Conservation (phyloP, 1,284 basidiomycete species). For the Quambalaria eucalypti region DNA sequence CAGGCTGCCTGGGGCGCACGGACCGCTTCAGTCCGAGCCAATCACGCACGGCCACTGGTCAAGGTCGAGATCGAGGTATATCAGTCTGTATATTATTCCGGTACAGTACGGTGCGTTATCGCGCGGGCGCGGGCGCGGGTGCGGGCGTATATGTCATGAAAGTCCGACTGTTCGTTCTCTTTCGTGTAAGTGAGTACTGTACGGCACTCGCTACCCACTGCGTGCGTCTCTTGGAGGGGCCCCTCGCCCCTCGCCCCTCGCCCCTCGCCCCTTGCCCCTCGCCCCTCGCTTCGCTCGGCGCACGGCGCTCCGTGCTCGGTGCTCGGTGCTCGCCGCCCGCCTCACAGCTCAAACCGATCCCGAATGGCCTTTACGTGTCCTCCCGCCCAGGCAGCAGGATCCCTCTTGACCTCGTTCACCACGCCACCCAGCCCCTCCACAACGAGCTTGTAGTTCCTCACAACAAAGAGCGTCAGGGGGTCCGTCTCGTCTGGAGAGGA, state of each 20-base stretch:
- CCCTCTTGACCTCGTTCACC: neutral
- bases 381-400: neutral
- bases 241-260: neutral
- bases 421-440: neutral
- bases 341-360: neutral
- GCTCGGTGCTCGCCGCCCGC: neutral
- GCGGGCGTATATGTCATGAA: too few species aligned
- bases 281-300: neutral
- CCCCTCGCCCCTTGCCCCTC: neutral
- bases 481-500: neutral
- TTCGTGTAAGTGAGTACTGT: too few species aligned
- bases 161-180: too few species aligned
- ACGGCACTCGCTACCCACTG: too few species aligned
- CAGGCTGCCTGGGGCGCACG: too few species aligned
- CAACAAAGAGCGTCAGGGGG: neutral
- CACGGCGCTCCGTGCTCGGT: neutral
- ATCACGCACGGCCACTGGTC: too few species aligned
- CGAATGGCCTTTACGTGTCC: neutral
- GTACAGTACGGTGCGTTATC: too few species aligned
- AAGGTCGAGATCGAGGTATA: too few species aligned
- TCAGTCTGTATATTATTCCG: too few species aligned
- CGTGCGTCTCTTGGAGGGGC: too few species aligned
- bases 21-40: too few species aligned
- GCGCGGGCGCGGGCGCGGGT: too few species aligned
- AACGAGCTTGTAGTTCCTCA: neutral